Evolutionary conservation across 2,329 filamentous ascomycete genomes (phyloP).

Genomic region (Penicillium aurantiogriseum): DNA sequence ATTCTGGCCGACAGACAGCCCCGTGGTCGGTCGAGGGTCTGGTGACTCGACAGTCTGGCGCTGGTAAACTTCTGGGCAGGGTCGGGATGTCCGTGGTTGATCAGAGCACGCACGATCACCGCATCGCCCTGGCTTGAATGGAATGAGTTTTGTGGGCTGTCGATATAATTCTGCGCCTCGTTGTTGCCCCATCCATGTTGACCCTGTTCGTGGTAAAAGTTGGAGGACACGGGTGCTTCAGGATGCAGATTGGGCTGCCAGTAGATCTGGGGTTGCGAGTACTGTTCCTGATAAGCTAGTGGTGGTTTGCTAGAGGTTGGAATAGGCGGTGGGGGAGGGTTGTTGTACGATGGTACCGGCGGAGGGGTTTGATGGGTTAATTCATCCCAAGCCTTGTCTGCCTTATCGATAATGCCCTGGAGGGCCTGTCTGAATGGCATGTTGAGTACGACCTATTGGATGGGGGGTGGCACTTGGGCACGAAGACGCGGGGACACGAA

Average conservation of each 20-base stretch:
- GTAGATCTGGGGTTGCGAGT: slow-evolving; percentile 23
- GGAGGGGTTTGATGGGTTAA: slow-evolving; percentile 12
- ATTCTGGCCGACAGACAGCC: slow-evolving; percentile 27
- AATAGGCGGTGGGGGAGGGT: slow-evolving; percentile 21
- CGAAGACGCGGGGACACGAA: neutral
- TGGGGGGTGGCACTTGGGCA: slow-evolving; percentile 4
- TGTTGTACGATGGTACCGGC: slow-evolving; percentile 16
- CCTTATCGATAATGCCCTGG: slow-evolving; percentile 23
- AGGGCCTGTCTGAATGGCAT: slow-evolving; percentile 27
- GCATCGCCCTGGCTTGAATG: slow-evolving; percentile 24
- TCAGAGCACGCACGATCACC: slow-evolving; percentile 24
- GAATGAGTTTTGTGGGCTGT: slow-evolving; percentile 26
- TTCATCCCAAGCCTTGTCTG: slow-evolving; percentile 24
- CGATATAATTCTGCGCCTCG: slow-evolving; percentile 25
- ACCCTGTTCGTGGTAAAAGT: slow-evolving; percentile 24
- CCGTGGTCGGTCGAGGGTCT: slow-evolving; percentile 23
- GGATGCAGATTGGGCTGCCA: slow-evolving; percentile 24
- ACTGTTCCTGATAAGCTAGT: slow-evolving; percentile 19
- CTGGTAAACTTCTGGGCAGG: slow-evolving; percentile 25
- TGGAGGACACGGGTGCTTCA: slow-evolving; percentile 20
- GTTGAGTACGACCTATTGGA: slow-evolving; percentile 17
- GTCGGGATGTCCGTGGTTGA: slow-evolving; percentile 25
- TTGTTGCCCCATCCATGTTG: slow-evolving; percentile 28
- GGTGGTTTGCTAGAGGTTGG: slow-evolving; percentile 23
- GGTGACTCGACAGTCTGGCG: slow-evolving; percentile 24